Conservation (phyloP, 306 rosid genomes). For the Prinsepia uniflora region DNA sequence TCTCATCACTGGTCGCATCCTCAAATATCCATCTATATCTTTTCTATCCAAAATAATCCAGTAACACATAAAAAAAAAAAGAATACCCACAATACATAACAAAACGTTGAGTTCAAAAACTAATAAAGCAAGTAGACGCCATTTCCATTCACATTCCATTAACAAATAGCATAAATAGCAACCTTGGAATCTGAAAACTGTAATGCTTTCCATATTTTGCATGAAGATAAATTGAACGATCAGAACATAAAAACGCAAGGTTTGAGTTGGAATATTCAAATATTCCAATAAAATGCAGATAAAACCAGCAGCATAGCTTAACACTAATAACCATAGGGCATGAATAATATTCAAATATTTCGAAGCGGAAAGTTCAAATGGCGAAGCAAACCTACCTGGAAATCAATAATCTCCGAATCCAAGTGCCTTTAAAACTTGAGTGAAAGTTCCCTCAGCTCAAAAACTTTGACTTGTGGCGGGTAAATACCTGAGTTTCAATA, state of each 20-base stretch:
- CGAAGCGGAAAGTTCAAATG: not conserved
- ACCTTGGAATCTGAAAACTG: conserved; percentile 89
- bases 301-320: not conserved
- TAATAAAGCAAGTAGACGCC: not conserved
- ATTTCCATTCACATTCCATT: not conserved
- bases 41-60: not conserved
- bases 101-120: not conserved
- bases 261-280: no score
- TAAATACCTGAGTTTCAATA: conserved; percentile 62
- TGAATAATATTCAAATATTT: not conserved
- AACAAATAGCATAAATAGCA: conserved; percentile 15
- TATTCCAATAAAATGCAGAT: conserved; percentile 39
- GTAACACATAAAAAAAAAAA: not conserved
- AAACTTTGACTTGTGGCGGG: conserved; percentile 92
- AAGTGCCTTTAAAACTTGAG: conserved; percentile 91
- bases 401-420: conserved; percentile 86
- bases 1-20: not conserved
- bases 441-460: conserved; percentile 71
- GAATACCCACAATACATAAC: not conserved
- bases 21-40: not conserved
- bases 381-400: conserved; percentile 51
- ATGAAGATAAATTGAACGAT: conserved; percentile 73
- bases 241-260: conserved; percentile 87
- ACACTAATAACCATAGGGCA: not conserved
- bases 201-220: conserved; percentile 93